Conservation (phyloP, 306 rosid genomes). For the Malus sieversii region DNA sequence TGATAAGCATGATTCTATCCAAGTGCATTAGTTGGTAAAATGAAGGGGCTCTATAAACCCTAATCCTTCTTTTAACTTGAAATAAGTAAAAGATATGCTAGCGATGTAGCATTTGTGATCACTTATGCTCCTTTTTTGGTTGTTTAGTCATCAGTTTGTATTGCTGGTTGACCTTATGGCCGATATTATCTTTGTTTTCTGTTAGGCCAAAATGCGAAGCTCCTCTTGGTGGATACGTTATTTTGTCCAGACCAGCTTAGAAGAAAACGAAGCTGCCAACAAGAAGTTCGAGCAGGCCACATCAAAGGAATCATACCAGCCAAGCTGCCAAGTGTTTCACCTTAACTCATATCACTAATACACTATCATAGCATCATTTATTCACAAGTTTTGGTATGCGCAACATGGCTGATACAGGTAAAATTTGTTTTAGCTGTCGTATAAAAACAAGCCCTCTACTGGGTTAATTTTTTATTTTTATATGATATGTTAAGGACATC, state of each 20-base stretch:
- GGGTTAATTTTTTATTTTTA: conserved; percentile 1
- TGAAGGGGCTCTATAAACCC: background rate
- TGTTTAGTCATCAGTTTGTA: background rate
- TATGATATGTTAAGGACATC: background rate
- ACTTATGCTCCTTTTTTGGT: background rate
- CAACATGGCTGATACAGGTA: conserved; percentile 5
- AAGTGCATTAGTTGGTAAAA: background rate
- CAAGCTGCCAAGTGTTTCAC: conserved; percentile 80
- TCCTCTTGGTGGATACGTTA: conserved; percentile 79
- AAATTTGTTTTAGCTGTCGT: background rate
- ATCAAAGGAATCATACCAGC: conserved; percentile 46
- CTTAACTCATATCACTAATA: conserved; percentile 58
- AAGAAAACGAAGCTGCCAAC: conserved; percentile 47
- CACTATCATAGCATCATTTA: conserved; percentile 6
- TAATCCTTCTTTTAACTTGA: background rate
- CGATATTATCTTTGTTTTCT: conserved; percentile 3
- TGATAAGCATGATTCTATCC: background rate
- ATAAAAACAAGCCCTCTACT: background rate
- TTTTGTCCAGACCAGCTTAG: conserved; percentile 53
- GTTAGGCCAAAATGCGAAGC: conserved; percentile 84
- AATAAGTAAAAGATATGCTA: background rate
- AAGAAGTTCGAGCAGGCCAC: conserved; percentile 71
- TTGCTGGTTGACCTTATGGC: conserved; percentile 10
- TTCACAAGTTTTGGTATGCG: conserved; percentile 16
- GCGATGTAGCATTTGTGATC: background rate